These are phyloP conservation scores for Cnidoscolus chayamansa DNA, from an alignment of 441 rosid genomes.

Conservation along the genomic window DNA sequence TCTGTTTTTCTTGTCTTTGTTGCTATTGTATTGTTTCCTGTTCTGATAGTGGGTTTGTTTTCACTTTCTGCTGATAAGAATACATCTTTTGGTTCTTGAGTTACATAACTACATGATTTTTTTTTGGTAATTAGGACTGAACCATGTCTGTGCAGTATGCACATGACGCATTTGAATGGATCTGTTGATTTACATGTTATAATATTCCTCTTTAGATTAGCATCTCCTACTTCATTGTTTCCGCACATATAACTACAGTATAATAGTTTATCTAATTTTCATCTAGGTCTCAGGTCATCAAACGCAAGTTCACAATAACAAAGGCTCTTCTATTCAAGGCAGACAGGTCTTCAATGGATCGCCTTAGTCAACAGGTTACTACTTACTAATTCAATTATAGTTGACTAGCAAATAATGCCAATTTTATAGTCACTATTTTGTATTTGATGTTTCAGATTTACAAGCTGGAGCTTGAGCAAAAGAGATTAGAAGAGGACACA, in stretches of 20 bases:
- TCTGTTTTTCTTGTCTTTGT: not conserved
- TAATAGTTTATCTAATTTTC: not conserved
- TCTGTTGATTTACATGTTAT: too few relatives aligned
- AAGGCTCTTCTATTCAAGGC: conserved; percentile 79
- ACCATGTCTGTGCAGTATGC: too few relatives aligned
- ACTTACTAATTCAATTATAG: conserved; percentile 21
- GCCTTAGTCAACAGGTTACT: conserved; percentile 74
- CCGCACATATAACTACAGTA: not conserved
- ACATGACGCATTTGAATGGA: not conserved
- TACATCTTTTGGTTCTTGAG: not conserved
- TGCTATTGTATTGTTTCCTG: not conserved
- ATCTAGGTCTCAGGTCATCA: conserved; percentile 61
- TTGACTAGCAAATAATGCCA: not conserved
- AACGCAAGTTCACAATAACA: conserved; percentile 70
- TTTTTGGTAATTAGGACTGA: too few relatives aligned
- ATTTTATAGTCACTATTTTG: conserved; percentile 6
- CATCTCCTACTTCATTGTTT: not conserved
- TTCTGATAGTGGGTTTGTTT: not conserved
- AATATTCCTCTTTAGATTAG: not conserved
- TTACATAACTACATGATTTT: not conserved
- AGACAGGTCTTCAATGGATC: conserved; percentile 74
- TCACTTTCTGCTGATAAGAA: not conserved
- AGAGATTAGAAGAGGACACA: conserved; percentile 79
- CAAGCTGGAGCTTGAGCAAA: conserved; percentile 80
- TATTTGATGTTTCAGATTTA: conserved; percentile 41